Evolutionary conservation across 2,329 filamentous ascomycete species (phyloP).

Genomic region (Botrytis byssoidea): DNA sequence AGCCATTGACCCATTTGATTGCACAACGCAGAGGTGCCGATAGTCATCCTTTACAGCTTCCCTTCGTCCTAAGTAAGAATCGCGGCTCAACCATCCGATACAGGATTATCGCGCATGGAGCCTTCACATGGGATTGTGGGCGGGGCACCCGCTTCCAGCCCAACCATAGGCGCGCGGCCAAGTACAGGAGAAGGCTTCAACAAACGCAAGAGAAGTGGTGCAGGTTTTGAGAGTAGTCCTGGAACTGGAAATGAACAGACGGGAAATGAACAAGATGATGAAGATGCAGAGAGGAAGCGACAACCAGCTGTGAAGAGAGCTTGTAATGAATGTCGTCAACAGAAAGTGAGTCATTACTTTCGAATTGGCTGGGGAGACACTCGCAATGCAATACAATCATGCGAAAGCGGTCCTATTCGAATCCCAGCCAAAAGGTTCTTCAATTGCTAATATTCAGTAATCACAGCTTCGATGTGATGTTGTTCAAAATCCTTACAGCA

Average conservation of each 20-base stretch:
- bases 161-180: conserved; percentile 33
- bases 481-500: conserved; percentile 74
- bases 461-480: conserved; percentile 79
- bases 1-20: conserved; percentile 25
- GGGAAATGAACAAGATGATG: conserved; percentile 53
- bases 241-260: conserved; percentile 56
- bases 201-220: conserved; percentile 61
- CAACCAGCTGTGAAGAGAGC: conserved; percentile 73
- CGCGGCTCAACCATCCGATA: conserved; percentile 23
- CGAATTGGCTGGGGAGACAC: conserved; percentile 1
- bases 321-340: conserved; percentile 82
- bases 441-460: conserved; percentile 21
- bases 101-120: conserved; percentile 32
- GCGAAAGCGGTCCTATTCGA: not conserved
- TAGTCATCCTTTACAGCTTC: conserved; percentile 18
- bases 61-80: conserved; percentile 13
- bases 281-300: conserved; percentile 58
- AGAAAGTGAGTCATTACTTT: conserved; percentile 63
- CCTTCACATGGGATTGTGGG: conserved; percentile 26
- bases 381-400: not conserved
- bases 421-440: not conserved
- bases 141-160: conserved; percentile 35
- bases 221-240: conserved; percentile 58
- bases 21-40: conserved; percentile 27
- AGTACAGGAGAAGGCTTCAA: conserved; percentile 33